phyloP scores from a whole-genome alignment of 306 rosid genomes.

The Pachyrhizus erosus region DNA sequence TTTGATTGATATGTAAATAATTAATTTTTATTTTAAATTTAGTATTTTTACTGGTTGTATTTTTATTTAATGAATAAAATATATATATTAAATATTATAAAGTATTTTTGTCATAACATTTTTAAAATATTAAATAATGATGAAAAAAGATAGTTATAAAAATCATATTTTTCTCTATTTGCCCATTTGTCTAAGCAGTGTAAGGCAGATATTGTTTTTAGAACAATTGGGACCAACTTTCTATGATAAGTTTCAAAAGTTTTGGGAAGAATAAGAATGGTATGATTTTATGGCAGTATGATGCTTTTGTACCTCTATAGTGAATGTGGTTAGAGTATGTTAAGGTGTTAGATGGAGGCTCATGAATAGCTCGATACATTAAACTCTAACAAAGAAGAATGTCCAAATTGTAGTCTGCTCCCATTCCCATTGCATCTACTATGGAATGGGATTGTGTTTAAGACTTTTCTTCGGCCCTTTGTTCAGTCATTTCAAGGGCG shows the following conservation, averaged over 20 bases:
- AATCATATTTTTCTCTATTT: background rate
- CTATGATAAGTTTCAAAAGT: background rate
- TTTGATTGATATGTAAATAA: background rate
- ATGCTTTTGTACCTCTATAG: background rate
- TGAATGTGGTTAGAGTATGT: background rate
- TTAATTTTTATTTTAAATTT: too few species aligned
- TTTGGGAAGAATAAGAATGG: conserved; percentile 1
- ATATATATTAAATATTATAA: background rate
- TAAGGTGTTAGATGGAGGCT: background rate
- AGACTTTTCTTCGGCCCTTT: background rate
- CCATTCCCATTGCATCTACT: background rate
- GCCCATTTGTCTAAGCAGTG: background rate
- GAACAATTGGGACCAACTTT: conserved; percentile 7
- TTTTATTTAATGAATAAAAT: background rate
- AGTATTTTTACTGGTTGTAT: background rate
- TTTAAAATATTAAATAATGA: background rate
- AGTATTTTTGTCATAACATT: background rate
- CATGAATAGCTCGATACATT: background rate
- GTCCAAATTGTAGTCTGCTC: background rate
- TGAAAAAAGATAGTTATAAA: background rate
- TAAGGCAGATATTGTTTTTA: background rate
- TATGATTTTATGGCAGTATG: background rate
- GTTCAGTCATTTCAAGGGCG: background rate
- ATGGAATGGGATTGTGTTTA: background rate
- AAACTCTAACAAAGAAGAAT: background rate